Conservation (phyloP, 2,329 filamentous ascomycete species). For the Emmonsiellopsis sp. region DNA sequence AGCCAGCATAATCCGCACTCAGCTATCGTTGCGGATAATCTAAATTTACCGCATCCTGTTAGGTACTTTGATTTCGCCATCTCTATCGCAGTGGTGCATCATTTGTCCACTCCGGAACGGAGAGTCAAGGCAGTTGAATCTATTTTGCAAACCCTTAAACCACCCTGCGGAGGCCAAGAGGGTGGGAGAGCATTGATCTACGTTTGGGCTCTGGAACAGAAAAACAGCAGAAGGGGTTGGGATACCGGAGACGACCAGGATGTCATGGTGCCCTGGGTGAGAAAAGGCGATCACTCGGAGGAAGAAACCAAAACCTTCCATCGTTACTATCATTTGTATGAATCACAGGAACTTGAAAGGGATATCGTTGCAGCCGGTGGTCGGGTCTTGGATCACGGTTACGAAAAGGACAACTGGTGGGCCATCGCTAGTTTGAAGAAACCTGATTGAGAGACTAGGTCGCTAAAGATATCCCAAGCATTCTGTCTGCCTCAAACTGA, state of each 20-base stretch:
- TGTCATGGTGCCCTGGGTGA: conserved; percentile 91
- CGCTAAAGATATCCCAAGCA: background rate
- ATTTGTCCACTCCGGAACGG: conserved; percentile 69
- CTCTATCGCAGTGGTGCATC: conserved; percentile 88
- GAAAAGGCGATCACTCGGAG: conserved; percentile 36
- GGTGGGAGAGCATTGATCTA: conserved; percentile 69
- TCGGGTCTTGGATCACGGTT: conserved; percentile 66
- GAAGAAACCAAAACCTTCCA: conserved; percentile 54
- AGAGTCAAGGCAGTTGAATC: conserved; percentile 62
- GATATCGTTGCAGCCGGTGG: conserved; percentile 70
- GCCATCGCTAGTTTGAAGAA: conserved; percentile 49
- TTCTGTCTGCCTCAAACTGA: background rate
- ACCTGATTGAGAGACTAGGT: conserved; percentile 2
- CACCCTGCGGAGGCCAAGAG: conserved; percentile 13
- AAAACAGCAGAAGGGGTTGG: conserved; percentile 78
- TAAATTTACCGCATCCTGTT: conserved; percentile 69
- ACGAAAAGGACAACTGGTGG: conserved; percentile 99
- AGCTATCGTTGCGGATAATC: conserved; percentile 69
- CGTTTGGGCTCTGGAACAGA: conserved; percentile 94
- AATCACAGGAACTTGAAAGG: conserved; percentile 73
- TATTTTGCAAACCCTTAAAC: conserved; percentile 58
- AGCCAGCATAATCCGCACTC: conserved; percentile 52
- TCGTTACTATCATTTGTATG: conserved; percentile 91
- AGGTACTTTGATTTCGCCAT: conserved; percentile 73
- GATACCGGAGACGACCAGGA: conserved; percentile 76